A percentile compares a stretch with the other conserved stretches of the same genome.
phyloP scores from a whole-genome alignment of 2,329 filamentous ascomycete species.

The Paecilomyces dactylethromorphus region DNA sequence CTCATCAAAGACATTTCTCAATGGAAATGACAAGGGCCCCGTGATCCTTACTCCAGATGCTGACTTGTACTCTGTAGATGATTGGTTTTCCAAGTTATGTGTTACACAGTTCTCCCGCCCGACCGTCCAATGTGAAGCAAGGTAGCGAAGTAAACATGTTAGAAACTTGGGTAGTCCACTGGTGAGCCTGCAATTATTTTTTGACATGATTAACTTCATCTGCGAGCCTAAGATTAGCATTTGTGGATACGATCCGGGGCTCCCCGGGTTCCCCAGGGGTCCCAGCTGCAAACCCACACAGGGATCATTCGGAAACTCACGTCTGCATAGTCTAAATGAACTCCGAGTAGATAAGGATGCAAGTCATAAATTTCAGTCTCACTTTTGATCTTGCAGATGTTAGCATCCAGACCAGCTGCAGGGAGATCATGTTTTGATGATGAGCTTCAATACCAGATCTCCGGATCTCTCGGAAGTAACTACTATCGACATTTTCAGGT shows the following conservation, averaged over 20 bases:
- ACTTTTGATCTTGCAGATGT: neutral
- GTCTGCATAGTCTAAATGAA: neutral
- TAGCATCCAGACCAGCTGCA: neutral
- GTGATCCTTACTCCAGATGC: neutral
- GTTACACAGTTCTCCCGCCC: neutral
- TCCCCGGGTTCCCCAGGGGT: neutral
- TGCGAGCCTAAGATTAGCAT: neutral
- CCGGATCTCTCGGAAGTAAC: neutral
- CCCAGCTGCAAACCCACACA: neutral
- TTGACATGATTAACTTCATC: neutral
- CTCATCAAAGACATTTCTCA: neutral
- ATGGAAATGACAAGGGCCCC: neutral
- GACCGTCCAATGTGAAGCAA: neutral
- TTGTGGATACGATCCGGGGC: neutral
- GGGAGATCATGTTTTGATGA: neutral
- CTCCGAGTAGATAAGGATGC: neutral
- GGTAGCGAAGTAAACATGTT: neutral
- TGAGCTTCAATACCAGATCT: neutral
- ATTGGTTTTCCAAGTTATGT: neutral
- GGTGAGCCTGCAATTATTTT: neutral
- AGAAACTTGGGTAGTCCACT: neutral
- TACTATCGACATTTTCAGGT: too few relatives aligned
- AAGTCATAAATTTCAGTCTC: neutral
- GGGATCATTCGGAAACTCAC: neutral
- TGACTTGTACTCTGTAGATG: neutral